These are phyloP conservation scores for Taxawa tesnikishii DNA, from an alignment of 2,329 filamentous ascomycete genomes.

Conservation along the genomic window DNA sequence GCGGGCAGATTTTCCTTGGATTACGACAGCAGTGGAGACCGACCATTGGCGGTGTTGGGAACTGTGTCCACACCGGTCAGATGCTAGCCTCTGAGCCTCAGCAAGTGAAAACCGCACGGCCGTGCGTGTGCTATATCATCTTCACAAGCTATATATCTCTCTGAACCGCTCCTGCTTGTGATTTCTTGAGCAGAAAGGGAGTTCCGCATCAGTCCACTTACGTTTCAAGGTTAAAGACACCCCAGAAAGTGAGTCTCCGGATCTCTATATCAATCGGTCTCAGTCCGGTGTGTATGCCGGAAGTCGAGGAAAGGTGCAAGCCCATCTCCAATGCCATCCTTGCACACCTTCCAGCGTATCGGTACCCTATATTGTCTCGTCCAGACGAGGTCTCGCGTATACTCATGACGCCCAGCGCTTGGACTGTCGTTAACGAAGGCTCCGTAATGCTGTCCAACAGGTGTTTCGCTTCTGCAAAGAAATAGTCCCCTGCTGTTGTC, in stretches of 20 bases:
- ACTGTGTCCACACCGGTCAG: too few relatives aligned
- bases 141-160: too few relatives aligned
- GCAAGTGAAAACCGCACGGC: too few relatives aligned
- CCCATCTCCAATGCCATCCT: constrained; percentile 62
- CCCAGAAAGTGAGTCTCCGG: constrained; percentile 42
- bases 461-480: constrained; percentile 56
- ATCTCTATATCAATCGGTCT: constrained; percentile 33
- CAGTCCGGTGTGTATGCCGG: constrained; percentile 16
- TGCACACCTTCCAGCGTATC: constrained; percentile 59
- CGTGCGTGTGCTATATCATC: too few relatives aligned
- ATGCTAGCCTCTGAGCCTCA: too few relatives aligned
- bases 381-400: constrained; percentile 58
- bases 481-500: constrained; percentile 58
- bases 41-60: too few relatives aligned
- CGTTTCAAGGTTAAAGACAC: constrained; percentile 36
- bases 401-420: constrained; percentile 65
- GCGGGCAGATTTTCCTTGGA: too few relatives aligned
- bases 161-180: too few relatives aligned
- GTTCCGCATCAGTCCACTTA: constrained; percentile 16
- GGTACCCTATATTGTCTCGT: constrained; percentile 60
- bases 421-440: constrained; percentile 56
- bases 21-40: too few relatives aligned
- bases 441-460: constrained; percentile 47
- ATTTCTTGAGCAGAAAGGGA: constrained; percentile 13
- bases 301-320: constrained; percentile 40